phyloP scores from a whole-genome alignment of 495 filamentous ascomycete genomes.

The Sporormia fimetaria region DNA sequence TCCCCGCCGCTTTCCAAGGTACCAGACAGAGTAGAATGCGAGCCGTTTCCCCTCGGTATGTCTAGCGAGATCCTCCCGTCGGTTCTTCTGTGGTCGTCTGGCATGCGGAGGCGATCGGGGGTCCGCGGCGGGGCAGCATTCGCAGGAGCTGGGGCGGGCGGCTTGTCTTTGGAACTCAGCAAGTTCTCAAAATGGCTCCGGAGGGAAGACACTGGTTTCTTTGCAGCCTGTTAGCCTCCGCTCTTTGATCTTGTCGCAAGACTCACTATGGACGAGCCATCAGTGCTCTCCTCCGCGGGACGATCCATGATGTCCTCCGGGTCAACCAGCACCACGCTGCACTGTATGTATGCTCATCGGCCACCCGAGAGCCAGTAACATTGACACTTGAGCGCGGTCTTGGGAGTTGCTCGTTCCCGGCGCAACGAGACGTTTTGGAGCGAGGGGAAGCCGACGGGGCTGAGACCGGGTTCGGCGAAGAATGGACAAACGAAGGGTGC shows the following conservation, averaged over 20 bases:
- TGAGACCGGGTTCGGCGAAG: slow-evolving; percentile 10
- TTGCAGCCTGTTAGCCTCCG: slow-evolving; percentile 5
- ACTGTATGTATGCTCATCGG: slow-evolving; percentile 20
- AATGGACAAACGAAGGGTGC: no score
- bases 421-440: slow-evolving; percentile 1
- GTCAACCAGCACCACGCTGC: slow-evolving; percentile 20
- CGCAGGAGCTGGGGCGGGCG: slow-evolving; percentile 10
- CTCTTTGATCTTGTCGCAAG: background rate
- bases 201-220: slow-evolving; percentile 77
- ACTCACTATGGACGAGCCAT: slow-evolving; percentile 52
- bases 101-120: slow-evolving; percentile 5
- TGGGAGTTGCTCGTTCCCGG: slow-evolving; percentile 6
- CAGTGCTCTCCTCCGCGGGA: slow-evolving; percentile 33
- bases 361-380: slow-evolving; percentile 10
- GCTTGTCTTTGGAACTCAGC: slow-evolving; percentile 35
- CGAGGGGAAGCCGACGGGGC: no score
- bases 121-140: slow-evolving; percentile 9
- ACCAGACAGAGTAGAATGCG: slow-evolving; percentile 4
- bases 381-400: slow-evolving; percentile 12
- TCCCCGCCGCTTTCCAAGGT: slow-evolving; percentile 10
- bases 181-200: slow-evolving; percentile 89
- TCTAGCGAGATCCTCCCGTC: slow-evolving; percentile 27
- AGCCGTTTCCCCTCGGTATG: slow-evolving; percentile 22
- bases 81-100: slow-evolving; percentile 13
- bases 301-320: slow-evolving; percentile 22